Conservation (phyloP, 2,329 filamentous ascomycete species). For the Dactylonectria estremocensis region DNA sequence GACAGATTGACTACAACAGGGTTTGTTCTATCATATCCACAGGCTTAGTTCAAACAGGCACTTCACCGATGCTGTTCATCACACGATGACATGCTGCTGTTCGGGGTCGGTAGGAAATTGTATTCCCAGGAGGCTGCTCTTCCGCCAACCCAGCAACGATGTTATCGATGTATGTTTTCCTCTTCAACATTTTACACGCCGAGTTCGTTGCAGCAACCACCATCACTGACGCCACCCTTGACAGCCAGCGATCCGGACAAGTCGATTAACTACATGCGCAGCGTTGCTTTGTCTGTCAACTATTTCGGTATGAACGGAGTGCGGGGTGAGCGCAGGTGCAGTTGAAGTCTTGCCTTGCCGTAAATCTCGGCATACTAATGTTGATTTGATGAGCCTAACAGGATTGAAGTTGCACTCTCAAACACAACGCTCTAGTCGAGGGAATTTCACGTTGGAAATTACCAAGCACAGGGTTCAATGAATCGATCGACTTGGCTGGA, state of each 20-base stretch:
- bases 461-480: too few species aligned
- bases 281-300: background rate
- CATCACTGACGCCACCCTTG: background rate
- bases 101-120: background rate
- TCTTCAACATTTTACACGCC: background rate
- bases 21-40: background rate
- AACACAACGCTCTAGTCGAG: too few species aligned
- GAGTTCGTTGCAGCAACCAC: background rate
- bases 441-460: too few species aligned
- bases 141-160: background rate
- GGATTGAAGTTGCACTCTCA: too few species aligned
- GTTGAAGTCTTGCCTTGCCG: too few species aligned
- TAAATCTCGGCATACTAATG: too few species aligned
- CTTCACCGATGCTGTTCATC: too few species aligned
- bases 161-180: background rate
- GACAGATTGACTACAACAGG: background rate
- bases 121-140: background rate
- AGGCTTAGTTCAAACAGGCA: too few species aligned
- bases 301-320: background rate
- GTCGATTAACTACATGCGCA: background rate
- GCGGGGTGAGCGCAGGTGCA: background rate
- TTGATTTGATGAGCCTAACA: too few species aligned
- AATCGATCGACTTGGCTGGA: too few species aligned
- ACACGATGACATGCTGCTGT: too few species aligned
- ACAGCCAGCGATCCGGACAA: background rate